Percentiles rank a stretch among this genome's conserved stretches.
Conservation (phyloP, 345 rosid genomes). For the sweet orange (Citrus sinensis) region DVS_A1.0 CM039163.1:5691001-5691500, state of each 20-base stretch:
- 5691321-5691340: slow-evolving; percentile 43
- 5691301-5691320: slow-evolving; percentile 28
- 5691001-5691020: slow-evolving; percentile 48
- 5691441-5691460: slow-evolving; percentile 48
- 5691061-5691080: background rate
- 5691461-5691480: slow-evolving; percentile 36
- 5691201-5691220: background rate
- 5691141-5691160: background rate
- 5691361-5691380: slow-evolving; percentile 2
- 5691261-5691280: background rate
- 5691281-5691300: slow-evolving; percentile 36
- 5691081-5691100: background rate
- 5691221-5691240: background rate
- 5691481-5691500: slow-evolving; percentile 15
- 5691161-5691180: background rate
- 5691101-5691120: background rate
- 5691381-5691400: background rate
- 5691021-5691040: slow-evolving; percentile 32
- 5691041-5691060: slow-evolving; percentile 17
- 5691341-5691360: slow-evolving; percentile 32
- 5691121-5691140: background rate
- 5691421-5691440: slow-evolving; percentile 32
- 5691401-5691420: background rate
- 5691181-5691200: background rate
- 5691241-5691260: background rate